Base-by-base conservation (phyloP, 352 stramenopile species). In the Phytophthora aleatoria region DNA sequence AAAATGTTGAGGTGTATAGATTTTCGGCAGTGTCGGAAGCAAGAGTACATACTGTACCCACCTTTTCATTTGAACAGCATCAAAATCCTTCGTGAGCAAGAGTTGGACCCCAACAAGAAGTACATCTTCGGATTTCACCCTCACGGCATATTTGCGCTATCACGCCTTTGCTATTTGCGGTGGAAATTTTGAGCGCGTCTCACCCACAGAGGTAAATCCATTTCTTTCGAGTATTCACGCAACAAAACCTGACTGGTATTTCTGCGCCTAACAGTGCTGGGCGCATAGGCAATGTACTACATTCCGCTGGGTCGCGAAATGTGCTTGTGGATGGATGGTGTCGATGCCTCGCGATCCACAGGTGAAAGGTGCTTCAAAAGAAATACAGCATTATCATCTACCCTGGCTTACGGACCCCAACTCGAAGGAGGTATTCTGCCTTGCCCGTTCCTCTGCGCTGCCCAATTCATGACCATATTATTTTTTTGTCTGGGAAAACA, bases 221-320 rank as follows among this genome's bases (percentile, higher is more conserved):
- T 20, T 20, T 20, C 20, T 20, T 20, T 20, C 20, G 20, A 20
- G 20, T 20, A 20, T 20, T 20, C 20, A 20, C 20, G 20, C 20
- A 20, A 20, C 20, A 20, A 20, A 20, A 20, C 20, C 20, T 20
- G 20, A 20, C 20, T 20, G 20, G 20, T 20, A 20, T 20, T 20
- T 20, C 20, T 20, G 20, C 20, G 20, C 20, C 20, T 20, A 20
- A 20, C 45, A 87, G 79, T 73, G 15, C 77, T 89, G 5, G 73
- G 75, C 5, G 82, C 82, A 0, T 84, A 79, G 4, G 63, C 82
- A 35, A 83, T 89, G 71, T 91, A 81, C 45, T 85, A 79, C 55
- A 68, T 91, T 3, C 82, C 82, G 5, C 57, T 87, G 9, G 76
- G 66, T 4, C 82, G 79, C 36, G 82, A 91, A 41, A 41, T 91